Conservation (phyloP, 202 grass and related monocot species). For the Tripidium arundinaceum region DNA sequence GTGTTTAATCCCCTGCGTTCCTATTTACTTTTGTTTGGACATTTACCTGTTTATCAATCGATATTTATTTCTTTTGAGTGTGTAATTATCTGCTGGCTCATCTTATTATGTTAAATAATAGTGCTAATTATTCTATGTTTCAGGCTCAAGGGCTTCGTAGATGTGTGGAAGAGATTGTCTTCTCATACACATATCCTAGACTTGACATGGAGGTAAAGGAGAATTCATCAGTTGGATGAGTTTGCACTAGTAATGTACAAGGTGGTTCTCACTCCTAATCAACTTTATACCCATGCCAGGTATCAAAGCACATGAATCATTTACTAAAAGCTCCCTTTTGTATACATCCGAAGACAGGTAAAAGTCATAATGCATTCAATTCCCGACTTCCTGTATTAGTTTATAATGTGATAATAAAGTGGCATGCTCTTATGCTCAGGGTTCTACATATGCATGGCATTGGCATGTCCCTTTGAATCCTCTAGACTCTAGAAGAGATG, state of each 20-base stretch:
- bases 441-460: no score
- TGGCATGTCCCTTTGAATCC: no score
- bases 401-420: no score
- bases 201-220: slow-evolving; percentile 83
- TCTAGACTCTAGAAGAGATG: no score
- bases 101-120: neutral
- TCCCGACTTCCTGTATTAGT: no score
- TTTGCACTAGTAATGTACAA: neutral
- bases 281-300: neutral
- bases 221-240: neutral
- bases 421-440: no score
- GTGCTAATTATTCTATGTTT: slow-evolving; percentile 11
- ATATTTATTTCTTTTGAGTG: no score
- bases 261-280: neutral
- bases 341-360: no score
- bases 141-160: slow-evolving; percentile 56
- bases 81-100: neutral
- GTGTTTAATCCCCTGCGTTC: no score
- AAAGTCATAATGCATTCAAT: no score
- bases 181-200: slow-evolving; percentile 93
- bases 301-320: no score
- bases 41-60: neutral
- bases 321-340: no score
- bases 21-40: neutral
- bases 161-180: slow-evolving; percentile 95